Evolutionary conservation across 2,329 filamentous ascomycete genomes (phyloP).

Genomic region (Paramyrothecium sp.): DNA sequence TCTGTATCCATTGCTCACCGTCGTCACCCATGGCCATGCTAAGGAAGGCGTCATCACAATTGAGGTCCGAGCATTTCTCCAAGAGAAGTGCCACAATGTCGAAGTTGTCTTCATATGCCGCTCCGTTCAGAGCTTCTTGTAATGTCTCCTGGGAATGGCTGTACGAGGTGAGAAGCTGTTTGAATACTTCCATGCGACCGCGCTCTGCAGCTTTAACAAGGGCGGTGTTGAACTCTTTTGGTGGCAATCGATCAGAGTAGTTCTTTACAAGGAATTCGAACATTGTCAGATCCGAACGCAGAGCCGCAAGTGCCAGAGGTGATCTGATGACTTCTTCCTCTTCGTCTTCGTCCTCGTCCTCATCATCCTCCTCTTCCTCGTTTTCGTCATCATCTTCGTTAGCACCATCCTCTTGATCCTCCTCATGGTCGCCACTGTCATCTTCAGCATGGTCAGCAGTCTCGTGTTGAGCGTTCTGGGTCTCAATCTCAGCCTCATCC

Average conservation of each 20-base stretch:
- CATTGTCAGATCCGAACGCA: conserved; percentile 35
- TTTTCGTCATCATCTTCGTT: background rate
- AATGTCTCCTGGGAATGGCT: conserved; percentile 26
- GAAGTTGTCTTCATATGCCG: conserved; percentile 32
- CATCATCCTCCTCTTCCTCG: background rate
- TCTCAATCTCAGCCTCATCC: too few relatives aligned
- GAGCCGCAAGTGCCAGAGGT: conserved; percentile 35
- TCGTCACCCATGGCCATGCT: conserved; percentile 25
- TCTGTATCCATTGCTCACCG: conserved; percentile 29
- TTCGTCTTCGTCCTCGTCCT: background rate
- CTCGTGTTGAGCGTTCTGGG: too few relatives aligned
- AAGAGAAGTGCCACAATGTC: conserved; percentile 33
- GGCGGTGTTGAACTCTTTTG: conserved; percentile 36
- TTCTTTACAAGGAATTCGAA: conserved; percentile 38
- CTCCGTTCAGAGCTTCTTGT: conserved; percentile 30
- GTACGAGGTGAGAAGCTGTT: conserved; percentile 31
- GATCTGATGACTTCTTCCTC: conserved; percentile 15
- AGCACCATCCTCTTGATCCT: conserved; percentile 16
- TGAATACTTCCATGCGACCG: conserved; percentile 37
- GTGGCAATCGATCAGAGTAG: conserved; percentile 35
- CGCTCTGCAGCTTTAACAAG: conserved; percentile 34
- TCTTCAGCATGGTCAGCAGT: too few relatives aligned
- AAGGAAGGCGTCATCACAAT: conserved; percentile 33
- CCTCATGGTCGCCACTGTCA: background rate
- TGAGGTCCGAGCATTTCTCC: conserved; percentile 25